Evolutionary conservation across 2,329 filamentous ascomycete species (phyloP), one percentile per base, ranked within the genome.

Genomic region (Setomelanomma holmii): DNA sequence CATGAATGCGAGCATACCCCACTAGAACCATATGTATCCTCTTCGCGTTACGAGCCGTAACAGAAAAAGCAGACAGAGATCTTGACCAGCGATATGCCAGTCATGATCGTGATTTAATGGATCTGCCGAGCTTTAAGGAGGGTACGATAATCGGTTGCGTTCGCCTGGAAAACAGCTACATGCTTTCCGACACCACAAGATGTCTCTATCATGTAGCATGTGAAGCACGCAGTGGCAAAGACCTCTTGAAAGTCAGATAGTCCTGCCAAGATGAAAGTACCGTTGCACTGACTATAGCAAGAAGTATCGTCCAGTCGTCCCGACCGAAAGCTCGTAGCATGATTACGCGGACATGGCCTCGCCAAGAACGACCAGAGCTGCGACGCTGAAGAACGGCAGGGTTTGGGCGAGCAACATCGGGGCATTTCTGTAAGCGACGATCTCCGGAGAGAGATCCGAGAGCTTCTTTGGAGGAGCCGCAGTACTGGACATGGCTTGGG

Each of bases 131-230:
- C 75, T 39, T 79, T 77, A 2, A 70, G 55, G 45, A 80, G 78
- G 2, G 65, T 58, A 17, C 63, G 58, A 10, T 74, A 69, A 40
- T 76, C 74, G 0, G 59, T 34, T 1, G 48, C 40, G 2, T 69
- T 54, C 40, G 60, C 53, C 3, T 61, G 24, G 12, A 82, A 71
- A 4, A 76, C 76, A 5, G 69, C 54, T 4, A 69, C 64, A 55
- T 83, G 81, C 45, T 71, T 75, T 12, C 82, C 82, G 6, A 84
- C 65, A 2, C 81, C 82, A 51, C 79, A 68, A 4, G 75, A 60
- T 1, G 72, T 70, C 59, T 82, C 76, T 20, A 76, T 69, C 5
- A 79, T 63, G 51, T 83, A 81, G 24, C 24, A 30, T 12, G 24
- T 30, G 12, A 30, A 30, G 24, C 24, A 30, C 6, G 24, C 24